Conservation (phyloP, 108 stramenopile genomes). For the Nitzschia inconspicua region DNA sequence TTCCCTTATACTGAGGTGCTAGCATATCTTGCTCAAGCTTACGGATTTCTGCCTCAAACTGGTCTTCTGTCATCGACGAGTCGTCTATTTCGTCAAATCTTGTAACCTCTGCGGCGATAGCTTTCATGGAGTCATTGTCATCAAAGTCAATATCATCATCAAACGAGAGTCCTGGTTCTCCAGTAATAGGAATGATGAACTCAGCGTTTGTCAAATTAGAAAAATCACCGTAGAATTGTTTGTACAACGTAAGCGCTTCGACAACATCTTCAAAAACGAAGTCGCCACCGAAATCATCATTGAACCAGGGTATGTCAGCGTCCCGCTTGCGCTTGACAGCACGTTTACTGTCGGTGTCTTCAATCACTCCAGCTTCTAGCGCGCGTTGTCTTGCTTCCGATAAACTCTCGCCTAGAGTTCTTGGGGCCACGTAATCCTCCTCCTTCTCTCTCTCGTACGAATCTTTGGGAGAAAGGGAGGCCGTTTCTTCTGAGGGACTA, state of each 20-base stretch:
- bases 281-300: slow-evolving; percentile 87
- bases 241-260: slow-evolving; percentile 77
- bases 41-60: slow-evolving; percentile 31
- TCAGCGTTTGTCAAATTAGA: slow-evolving; percentile 53
- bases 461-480: slow-evolving; percentile 34
- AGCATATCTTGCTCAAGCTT: slow-evolving; percentile 26
- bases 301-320: slow-evolving; percentile 77
- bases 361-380: slow-evolving; percentile 63
- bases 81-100: slow-evolving; percentile 21
- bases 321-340: slow-evolving; percentile 59
- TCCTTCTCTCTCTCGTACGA: slow-evolving; percentile 37
- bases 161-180: slow-evolving; percentile 26
- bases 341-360: slow-evolving; percentile 55
- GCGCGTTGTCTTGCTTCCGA: slow-evolving; percentile 58
- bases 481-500: slow-evolving; percentile 23
- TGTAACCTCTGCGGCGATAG: slow-evolving; percentile 23
- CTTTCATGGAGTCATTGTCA: slow-evolving; percentile 31
- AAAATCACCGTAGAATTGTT: slow-evolving; percentile 59
- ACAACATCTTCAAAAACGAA: slow-evolving; percentile 90
- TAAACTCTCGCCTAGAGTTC: slow-evolving; percentile 55
- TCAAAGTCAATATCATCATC: slow-evolving; percentile 34
- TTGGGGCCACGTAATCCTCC: slow-evolving; percentile 35
- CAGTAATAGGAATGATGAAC: slow-evolving; percentile 65
- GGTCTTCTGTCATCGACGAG: slow-evolving; percentile 18
- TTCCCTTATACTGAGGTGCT: slow-evolving; percentile 7